phyloP scores from a whole-genome alignment of 2,329 filamentous ascomycete genomes.

The Balansia obtecta region DNA sequence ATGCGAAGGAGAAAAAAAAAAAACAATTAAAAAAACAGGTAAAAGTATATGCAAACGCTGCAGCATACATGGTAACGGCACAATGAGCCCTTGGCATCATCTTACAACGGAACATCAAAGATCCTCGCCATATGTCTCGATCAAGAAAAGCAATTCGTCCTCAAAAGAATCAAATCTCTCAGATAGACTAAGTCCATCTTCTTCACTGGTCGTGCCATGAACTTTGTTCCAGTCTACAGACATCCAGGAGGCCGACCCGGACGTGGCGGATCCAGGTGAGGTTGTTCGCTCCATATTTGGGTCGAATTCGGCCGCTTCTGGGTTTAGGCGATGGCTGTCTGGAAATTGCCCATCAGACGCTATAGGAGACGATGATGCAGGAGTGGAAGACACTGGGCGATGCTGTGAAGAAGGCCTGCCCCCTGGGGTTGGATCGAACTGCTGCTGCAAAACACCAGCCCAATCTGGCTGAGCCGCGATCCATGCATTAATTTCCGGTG shows the following conservation, averaged over 20 bases:
- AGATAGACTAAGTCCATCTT: neutral
- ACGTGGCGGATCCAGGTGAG: neutral
- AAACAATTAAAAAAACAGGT: neutral
- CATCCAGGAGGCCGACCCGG: neutral
- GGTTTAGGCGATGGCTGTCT: constrained; percentile 4
- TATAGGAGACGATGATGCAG: neutral
- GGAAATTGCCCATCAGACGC: neutral
- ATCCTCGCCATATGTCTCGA: neutral
- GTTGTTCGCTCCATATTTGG: neutral
- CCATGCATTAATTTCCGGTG: constrained; percentile 4
- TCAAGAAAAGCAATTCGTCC: neutral
- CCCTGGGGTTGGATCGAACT: constrained; percentile 6
- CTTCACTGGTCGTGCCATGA: neutral
- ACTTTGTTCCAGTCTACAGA: neutral
- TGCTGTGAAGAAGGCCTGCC: neutral
- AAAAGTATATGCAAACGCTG: constrained; percentile 1
- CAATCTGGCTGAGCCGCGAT: constrained; percentile 5
- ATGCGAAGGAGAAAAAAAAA: neutral
- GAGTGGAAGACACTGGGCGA: neutral
- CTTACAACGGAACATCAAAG: neutral
- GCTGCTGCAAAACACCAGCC: neutral
- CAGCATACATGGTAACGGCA: neutral
- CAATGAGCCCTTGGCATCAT: neutral
- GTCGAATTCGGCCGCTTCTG: constrained; percentile 6
- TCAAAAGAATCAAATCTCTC: neutral